Base-by-base conservation (phyloP, 2,329 filamentous ascomycete genomes). In the Pseudogymnoascus destructans region DNA sequence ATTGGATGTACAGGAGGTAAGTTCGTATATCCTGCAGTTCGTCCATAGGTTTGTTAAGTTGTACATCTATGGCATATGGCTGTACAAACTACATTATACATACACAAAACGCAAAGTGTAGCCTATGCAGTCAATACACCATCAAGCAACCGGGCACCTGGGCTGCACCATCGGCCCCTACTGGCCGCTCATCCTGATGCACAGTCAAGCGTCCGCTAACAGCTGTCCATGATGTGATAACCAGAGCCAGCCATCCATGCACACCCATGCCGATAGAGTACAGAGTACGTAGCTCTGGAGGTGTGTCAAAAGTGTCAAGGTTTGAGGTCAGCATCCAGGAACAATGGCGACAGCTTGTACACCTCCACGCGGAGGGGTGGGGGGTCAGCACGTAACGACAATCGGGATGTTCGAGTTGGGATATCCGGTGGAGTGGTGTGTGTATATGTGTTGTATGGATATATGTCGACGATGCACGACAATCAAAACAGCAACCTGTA, bases 181-280 rank as follows among this genome's bases (percentile, higher is more conserved):
- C 40, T 46, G 40, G 19, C 40, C 40, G 40, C 21, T 7, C 21
- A 46, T 46, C 40, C 40, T 25, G 21, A 46, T 46, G 40, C 40
- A 46, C 40, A 46, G 21, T 15, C 40, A 25, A 46, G 40, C 40
- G 21, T 15, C 40, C 21, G 40, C 21, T 46, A 21, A 46, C 40
- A 46, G 13, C 40, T 46, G 40, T 46, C 40, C 40, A 46, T 46
- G 40, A 25, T 46, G 40, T 46, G 40, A 46, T 46, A 46, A 46
- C 40, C 40, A 46, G 40, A 46, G 40, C 40, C 40, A 46, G 19
- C 40, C 40, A 46, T 46, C 40, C 40, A 46, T 46, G 40, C 40
- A 46, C 40, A 46, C 40, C 40, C n/a, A n/a, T n/a, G n/a, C 40
- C 40, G 11, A 46, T 46, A 46, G 40, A 46, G 40, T 46, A 46